These are phyloP conservation scores for Trametes cubensis DNA, from an alignment of 768 basidiomycete species.

Conservation along the genomic window DNA sequence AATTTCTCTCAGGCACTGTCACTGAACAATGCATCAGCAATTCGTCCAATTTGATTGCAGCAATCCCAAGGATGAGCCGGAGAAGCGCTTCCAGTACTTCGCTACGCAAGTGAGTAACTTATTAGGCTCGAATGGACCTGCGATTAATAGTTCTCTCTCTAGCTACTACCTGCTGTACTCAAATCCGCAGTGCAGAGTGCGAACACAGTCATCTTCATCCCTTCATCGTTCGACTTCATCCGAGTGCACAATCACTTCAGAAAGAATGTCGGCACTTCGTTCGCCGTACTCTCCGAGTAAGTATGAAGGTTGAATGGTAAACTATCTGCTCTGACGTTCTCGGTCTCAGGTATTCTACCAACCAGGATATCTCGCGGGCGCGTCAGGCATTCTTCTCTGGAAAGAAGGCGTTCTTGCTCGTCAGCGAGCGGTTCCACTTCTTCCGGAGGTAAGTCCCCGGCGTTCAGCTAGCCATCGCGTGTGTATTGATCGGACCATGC, in stretches of 20 bases:
- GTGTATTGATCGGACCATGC: slow-evolving; percentile 4
- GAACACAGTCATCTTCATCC: slow-evolving; percentile 87
- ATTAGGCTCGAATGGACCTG: not conserved
- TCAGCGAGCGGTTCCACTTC: slow-evolving; percentile 99
- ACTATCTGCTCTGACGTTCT: not conserved
- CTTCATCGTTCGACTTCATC: slow-evolving; percentile 96
- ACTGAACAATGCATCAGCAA: slow-evolving; percentile 45
- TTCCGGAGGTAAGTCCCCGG: slow-evolving; percentile 67
- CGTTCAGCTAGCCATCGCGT: not conserved
- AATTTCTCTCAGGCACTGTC: not conserved
- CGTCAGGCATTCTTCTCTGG: slow-evolving; percentile 91
- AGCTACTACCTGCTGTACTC: slow-evolving; percentile 80
- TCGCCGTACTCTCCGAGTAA: slow-evolving; percentile 89
- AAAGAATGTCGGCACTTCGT: slow-evolving; percentile 69
- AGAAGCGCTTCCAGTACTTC: slow-evolving; percentile 87
- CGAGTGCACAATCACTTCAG: slow-evolving; percentile 86
- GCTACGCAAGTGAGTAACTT: slow-evolving; percentile 66
- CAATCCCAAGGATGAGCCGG: slow-evolving; percentile 76
- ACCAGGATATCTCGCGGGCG: slow-evolving; percentile 92
- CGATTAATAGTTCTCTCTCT: not conserved
- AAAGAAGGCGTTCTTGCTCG: slow-evolving; percentile 81
- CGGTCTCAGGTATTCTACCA: slow-evolving; percentile 76
- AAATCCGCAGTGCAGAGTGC: slow-evolving; percentile 93
- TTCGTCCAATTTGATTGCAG: slow-evolving; percentile 75
- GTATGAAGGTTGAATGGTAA: slow-evolving; percentile 23